Base-by-base conservation (phyloP, 2,329 filamentous ascomycete species). In the Venturia oleaginea region DNA sequence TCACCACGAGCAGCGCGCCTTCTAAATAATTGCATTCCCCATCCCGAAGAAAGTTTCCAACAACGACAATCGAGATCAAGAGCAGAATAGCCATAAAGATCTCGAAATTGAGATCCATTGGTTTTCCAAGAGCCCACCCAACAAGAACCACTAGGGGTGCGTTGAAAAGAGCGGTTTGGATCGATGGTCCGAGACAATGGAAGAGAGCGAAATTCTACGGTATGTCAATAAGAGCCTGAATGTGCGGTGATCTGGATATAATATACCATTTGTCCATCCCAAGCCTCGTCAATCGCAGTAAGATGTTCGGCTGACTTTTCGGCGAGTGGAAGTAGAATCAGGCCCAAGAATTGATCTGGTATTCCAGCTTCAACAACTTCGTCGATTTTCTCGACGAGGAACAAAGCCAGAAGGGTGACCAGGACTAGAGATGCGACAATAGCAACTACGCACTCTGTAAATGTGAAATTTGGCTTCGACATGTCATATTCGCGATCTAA, bases 301-400 rank as follows among this genome's bases (percentile, higher is more conserved):
- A 95, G 78, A 75, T 95, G 91, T 74, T 95, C 91, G 10, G 90
- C 89, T 1, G 88, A 87, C 75, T 95, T 95, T 71, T 95, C 91
- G 5, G 94, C 90, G 0, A 95, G 79, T 2, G 90, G 87, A 2
- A 94, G 84, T 1, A 95, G 80, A 69, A 93, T 93, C 46, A 95
- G 79, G 68, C 90, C 84, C 67, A 87, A 76, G 69, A 87, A 86
- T 11, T 51, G 38, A 32, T 65, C 64, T 22, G 57, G 80, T 80
- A 68, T 86, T 83, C 1, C 79, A 10, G 22, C 86, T 75, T 74
- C 67, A 37, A 85, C 83, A 51, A 87, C 83, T 70, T 76, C 79
- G 61, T 86, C 81, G 66, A 94, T 94, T 70, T 92, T 80, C 67
- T 86, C 77, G 17, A 94, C 90, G 19, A 94, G 79, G 67, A 85